phyloP scores from a whole-genome alignment of 2,329 filamentous ascomycete species.

The Aspergillus spinulosporus region DNA sequence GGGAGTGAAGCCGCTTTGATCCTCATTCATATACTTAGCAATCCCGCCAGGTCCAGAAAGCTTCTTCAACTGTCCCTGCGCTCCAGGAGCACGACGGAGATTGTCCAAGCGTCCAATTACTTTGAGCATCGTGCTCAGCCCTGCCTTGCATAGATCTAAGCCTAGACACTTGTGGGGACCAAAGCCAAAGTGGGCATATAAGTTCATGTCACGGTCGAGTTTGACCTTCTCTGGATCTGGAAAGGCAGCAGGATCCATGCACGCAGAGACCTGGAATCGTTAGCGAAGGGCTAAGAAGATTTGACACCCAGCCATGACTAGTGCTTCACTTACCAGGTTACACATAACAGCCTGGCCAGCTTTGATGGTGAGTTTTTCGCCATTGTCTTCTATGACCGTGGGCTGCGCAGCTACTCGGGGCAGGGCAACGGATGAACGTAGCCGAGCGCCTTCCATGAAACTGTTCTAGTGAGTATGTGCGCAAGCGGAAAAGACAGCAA shows the following conservation, averaged over 20 bases:
- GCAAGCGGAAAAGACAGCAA: not conserved
- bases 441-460: constrained; percentile 44
- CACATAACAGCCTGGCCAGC: constrained; percentile 38
- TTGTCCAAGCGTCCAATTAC: constrained; percentile 44
- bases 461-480: constrained; percentile 22
- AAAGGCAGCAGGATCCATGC: constrained; percentile 39
- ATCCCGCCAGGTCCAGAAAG: constrained; percentile 42
- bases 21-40: constrained; percentile 46
- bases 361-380: constrained; percentile 34
- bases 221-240: constrained; percentile 52
- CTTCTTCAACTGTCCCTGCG: constrained; percentile 44
- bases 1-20: constrained; percentile 45
- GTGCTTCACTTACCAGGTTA: constrained; percentile 33
- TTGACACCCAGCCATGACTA: constrained; percentile 13
- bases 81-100: constrained; percentile 42
- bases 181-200: constrained; percentile 65
- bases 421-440: constrained; percentile 41
- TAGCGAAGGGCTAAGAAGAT: not conserved
- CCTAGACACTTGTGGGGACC: constrained; percentile 66
- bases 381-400: constrained; percentile 37
- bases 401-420: constrained; percentile 37
- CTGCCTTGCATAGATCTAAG: constrained; percentile 33
- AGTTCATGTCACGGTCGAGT: constrained; percentile 61
- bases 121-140: constrained; percentile 42
- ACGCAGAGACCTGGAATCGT: constrained; percentile 34